Conservation (phyloP, 78 protist species). For the Acrasis kona region DNA sequence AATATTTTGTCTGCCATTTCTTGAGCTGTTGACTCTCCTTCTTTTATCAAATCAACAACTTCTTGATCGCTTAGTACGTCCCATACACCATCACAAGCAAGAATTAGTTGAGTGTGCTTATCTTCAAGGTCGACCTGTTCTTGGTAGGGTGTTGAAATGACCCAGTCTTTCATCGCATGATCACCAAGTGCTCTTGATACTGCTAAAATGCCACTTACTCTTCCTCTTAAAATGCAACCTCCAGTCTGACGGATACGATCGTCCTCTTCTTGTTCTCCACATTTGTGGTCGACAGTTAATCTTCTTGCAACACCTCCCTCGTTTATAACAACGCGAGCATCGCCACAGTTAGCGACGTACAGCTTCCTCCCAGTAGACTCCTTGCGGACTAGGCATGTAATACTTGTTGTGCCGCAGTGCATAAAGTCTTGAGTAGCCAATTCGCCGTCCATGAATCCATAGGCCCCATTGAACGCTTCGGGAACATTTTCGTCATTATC, state of each 20-base stretch:
- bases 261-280: constrained; percentile 44
- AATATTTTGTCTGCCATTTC: too few species aligned
- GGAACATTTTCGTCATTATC: constrained; percentile 10
- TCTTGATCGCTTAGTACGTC: too few species aligned
- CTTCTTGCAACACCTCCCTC: constrained; percentile 36
- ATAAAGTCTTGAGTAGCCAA: constrained; percentile 3
- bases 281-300: constrained; percentile 67
- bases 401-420: constrained; percentile 67
- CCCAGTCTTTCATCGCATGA: constrained; percentile 28
- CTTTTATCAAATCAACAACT: too few species aligned
- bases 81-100: constrained; percentile 89
- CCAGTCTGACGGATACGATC: constrained; percentile 55
- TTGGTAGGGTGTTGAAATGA: background rate
- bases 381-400: constrained; percentile 27
- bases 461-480: constrained; percentile 33
- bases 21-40: too few species aligned
- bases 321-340: constrained; percentile 63
- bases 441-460: constrained; percentile 20
- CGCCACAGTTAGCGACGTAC: constrained; percentile 68
- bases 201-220: constrained; percentile 60
- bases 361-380: background rate
- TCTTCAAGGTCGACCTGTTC: background rate
- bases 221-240: constrained; percentile 41
- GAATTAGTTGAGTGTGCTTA: constrained; percentile 31
- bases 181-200: constrained; percentile 70